Base-by-base conservation (phyloP, 495 filamentous ascomycete genomes). In the Podospora bellae-mahoneyi region DNA sequence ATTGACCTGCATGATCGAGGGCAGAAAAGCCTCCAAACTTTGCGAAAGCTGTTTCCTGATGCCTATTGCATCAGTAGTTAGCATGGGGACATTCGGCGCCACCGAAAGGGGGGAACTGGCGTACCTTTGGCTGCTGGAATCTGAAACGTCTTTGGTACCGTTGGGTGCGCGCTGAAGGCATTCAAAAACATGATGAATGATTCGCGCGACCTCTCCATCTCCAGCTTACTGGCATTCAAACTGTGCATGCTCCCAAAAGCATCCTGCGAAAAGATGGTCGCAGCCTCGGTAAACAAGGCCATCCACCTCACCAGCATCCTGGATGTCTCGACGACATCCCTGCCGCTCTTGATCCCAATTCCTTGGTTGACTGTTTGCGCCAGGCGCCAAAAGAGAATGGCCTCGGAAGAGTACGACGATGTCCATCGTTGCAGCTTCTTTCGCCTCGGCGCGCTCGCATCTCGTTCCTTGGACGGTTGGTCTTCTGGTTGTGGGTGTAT, bases 121-220 rank as follows among this genome's bases (percentile, higher is more conserved):
- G 44, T 78, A 79, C 84, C 81, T 78, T 82, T 86, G 7, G 79
- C 78, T 20, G 69, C 64, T 0, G 75, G 79, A 48, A 78, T 79
- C 54, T 74, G 73, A 39, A 91, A 67, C 13, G 83, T 75, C 30
- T 71, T 70, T 5, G 84, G 66, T 2, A 87, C 82, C 23, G 74
- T 73, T 20, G 72, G 76, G 61, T 86, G 89, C 61, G 86, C 85
- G 32, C 79, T 78, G 1, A 86, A 76, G 1, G 77, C 76, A 5
- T 84, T 66, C 1, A 86, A 68, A 2, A 88, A 74, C 64, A 82
- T 76, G 5, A 84, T 83, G 28, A 91, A 82, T 5, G 86, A 86
- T 32, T 84, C 84, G 26, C 85, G 76, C 1, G 86, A 69, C 34
- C 75, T 78, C 60, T 80, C 84, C 73, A 86, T 80, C 48, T 87